Percentiles rank a stretch among this genome's conserved stretches.
Conservation (phyloP, 352 stramenopile species). For the Phytophthora pinifolia region DNA sequence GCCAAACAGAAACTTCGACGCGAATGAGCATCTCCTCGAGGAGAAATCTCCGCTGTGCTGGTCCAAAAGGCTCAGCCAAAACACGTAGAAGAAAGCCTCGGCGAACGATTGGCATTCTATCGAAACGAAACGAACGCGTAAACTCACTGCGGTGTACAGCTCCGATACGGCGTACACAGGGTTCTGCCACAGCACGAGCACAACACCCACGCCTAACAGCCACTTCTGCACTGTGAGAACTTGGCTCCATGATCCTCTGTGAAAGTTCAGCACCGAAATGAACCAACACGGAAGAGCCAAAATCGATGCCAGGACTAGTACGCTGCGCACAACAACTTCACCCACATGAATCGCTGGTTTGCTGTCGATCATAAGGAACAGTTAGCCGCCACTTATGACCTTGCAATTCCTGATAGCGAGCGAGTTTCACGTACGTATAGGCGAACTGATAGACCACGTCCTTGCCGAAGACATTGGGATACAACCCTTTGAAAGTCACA, state of each 20-base stretch:
- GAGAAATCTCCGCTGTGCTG: constrained; percentile 56
- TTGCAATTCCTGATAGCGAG: not conserved
- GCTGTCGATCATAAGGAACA: constrained; percentile 30
- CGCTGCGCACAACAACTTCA: constrained; percentile 62
- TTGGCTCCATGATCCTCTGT: constrained; percentile 47
- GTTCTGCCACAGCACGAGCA: constrained; percentile 85
- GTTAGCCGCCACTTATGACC: not conserved
- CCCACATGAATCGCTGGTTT: constrained; percentile 69
- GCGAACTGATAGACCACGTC: constrained; percentile 74
- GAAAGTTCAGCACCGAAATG: constrained; percentile 60
- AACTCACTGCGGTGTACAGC: constrained; percentile 50
- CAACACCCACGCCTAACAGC: constrained; percentile 63
- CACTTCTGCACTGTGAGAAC: constrained; percentile 73
- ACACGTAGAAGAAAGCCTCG: constrained; percentile 74
- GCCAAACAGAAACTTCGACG: constrained; percentile 34
- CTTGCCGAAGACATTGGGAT: constrained; percentile 74
- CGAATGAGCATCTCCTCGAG: constrained; percentile 24
- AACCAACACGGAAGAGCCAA: constrained; percentile 73
- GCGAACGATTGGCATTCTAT: constrained; percentile 71
- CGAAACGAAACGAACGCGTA: constrained; percentile 65
- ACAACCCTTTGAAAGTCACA: constrained; percentile 66
- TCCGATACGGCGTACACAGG: constrained; percentile 69
- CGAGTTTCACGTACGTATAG: constrained; percentile 62
- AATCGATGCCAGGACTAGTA: constrained; percentile 61
- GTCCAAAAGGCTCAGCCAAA: constrained; percentile 83